Base-by-base conservation (phyloP, 352 stramenopile genomes). In the Thalassiosira exigua region DNA sequence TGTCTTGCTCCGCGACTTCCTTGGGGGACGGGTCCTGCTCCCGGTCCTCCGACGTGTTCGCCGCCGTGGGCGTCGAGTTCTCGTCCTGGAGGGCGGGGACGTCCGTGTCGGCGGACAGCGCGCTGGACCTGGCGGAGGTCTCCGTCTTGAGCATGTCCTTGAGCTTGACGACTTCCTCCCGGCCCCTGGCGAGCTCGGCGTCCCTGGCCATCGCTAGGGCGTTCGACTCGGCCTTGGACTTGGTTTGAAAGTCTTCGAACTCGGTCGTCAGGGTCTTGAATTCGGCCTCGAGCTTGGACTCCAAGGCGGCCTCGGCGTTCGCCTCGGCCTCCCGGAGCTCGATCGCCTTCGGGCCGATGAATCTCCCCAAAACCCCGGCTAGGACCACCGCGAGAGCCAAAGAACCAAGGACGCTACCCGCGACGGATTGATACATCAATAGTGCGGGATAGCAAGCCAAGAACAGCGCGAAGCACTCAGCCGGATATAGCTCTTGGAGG, bases 381-480 rank as follows among this genome's bases (percentile, higher is more conserved):
- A 66, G 33, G 9, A 22, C 57, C 26, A 66, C 61, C 21, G 46
- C 41, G 21, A 70, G 32, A 32, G 61, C 27, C 26, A 60, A n/a
- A 24, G n/a, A 59, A 33, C 61, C 44, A 0, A 19, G 19, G n/a
- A 29, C 19, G 36, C 44, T 39, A 5, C 30, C 61, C 11, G 61
- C 51, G 17, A 36, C 24, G 29, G 54, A 17, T 21, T 50, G 62
- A 17, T 72, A 72, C 0, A 42, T 54, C 17, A 33, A 26, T 21
- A 60, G 27, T 29, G 33, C 50, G 7, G 62, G 62, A 22, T 41
- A 64, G 1, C 46, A 32, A 0, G 41, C 17, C 0, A 72, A 30
- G 29, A 44, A 72, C 19, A 72, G 48, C 29, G 54, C 24, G 29
- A 72, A 27, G 50, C 48, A 64, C 50, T 72, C 62, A 4, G 50